Percentiles rank a stretch among this genome's conserved stretches.
These are phyloP conservation scores for Bryum argenteum DNA, from an alignment of 225 moss, liverwort and hornwort genomes.

Conservation along the genomic window DNA sequence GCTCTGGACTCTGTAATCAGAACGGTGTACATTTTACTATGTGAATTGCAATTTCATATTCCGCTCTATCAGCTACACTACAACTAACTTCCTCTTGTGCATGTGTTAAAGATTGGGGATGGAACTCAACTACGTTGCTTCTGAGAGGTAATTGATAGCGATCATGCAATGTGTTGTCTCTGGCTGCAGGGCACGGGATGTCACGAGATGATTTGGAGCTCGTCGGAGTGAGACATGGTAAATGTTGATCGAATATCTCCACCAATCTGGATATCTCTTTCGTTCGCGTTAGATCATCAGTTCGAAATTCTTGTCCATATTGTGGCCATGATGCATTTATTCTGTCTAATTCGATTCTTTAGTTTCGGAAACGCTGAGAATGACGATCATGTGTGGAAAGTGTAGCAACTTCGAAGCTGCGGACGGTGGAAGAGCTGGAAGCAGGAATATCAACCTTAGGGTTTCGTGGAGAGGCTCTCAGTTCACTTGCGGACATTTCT, in stretches of 20 bases:
- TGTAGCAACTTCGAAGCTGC: slow-evolving; percentile 94
- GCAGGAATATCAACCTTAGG: slow-evolving; percentile 78
- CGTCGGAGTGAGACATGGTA: slow-evolving; percentile 90
- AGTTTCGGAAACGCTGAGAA: background rate
- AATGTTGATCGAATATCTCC: slow-evolving; percentile 6
- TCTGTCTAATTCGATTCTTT: background rate
- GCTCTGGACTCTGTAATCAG: slow-evolving; percentile 1
- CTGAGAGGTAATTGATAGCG: slow-evolving; percentile 17
- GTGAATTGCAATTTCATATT: slow-evolving; percentile 1
- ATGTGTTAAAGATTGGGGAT: slow-evolving; percentile 10
- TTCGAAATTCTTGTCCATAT: slow-evolving; percentile 1
- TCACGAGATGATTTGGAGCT: slow-evolving; percentile 82
- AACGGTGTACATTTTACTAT: slow-evolving; percentile 7
- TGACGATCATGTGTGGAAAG: slow-evolving; percentile 19
- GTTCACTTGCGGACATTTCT: slow-evolving; percentile 85
- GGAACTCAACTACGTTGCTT: background rate
- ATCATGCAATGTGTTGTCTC: slow-evolving; percentile 1
- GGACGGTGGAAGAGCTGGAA: slow-evolving; percentile 76
- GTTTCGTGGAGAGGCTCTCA: slow-evolving; percentile 96
- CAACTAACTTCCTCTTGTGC: slow-evolving; percentile 8
- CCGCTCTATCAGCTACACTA: too few species aligned
- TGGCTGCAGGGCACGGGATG: slow-evolving; percentile 81
- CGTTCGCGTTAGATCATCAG: background rate
- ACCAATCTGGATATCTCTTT: background rate
- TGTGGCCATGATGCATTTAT: slow-evolving; percentile 21